A percentile compares a stretch with the other conserved stretches of the same genome.
Conservation (phyloP, 225 moss, liverwort and hornwort genomes). For the Bryoerythrophyllum caledonicum region DNA sequence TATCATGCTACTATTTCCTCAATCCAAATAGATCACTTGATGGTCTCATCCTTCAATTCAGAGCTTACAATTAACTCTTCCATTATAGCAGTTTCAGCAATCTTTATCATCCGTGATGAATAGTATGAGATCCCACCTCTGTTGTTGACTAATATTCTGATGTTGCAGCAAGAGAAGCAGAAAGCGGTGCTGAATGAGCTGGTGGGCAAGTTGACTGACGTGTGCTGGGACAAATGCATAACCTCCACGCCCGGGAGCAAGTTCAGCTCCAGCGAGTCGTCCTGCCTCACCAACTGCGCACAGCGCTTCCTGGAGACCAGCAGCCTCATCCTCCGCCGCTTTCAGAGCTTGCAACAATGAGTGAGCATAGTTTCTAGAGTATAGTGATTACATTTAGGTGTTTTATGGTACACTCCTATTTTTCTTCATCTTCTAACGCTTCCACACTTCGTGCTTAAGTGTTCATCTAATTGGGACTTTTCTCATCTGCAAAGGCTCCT, state of each 20-base stretch:
- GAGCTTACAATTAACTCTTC: too few relatives aligned
- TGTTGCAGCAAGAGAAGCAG: conserved; percentile 94
- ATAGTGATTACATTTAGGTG: not conserved
- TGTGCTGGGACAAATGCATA: conserved; percentile 99
- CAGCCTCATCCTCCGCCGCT: conserved; percentile 89
- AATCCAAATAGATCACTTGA: too few relatives aligned
- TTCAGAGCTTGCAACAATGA: conserved; percentile 84
- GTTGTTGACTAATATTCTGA: not conserved
- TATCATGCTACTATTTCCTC: too few relatives aligned
- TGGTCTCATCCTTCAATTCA: too few relatives aligned
- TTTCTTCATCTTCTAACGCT: not conserved
- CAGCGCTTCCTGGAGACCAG: conserved; percentile 94
- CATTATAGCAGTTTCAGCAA: too few relatives aligned
- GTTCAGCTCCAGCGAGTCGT: conserved; percentile 92
- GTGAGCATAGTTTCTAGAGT: conserved; percentile 1
- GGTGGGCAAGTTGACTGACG: conserved; percentile 97
- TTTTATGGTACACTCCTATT: conserved; percentile 7
- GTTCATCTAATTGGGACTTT: not conserved
- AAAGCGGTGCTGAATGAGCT: conserved; percentile 84
- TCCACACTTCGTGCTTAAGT: not conserved
- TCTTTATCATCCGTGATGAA: too few relatives aligned
- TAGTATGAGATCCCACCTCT: too few relatives aligned
- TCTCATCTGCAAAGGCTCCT: not conserved
- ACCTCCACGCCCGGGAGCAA: conserved; percentile 89
- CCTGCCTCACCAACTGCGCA: conserved; percentile 92